These are phyloP conservation scores for Glaciozyma martinii DNA, from an alignment of 768 basidiomycete species.

Conservation along the genomic window DNA sequence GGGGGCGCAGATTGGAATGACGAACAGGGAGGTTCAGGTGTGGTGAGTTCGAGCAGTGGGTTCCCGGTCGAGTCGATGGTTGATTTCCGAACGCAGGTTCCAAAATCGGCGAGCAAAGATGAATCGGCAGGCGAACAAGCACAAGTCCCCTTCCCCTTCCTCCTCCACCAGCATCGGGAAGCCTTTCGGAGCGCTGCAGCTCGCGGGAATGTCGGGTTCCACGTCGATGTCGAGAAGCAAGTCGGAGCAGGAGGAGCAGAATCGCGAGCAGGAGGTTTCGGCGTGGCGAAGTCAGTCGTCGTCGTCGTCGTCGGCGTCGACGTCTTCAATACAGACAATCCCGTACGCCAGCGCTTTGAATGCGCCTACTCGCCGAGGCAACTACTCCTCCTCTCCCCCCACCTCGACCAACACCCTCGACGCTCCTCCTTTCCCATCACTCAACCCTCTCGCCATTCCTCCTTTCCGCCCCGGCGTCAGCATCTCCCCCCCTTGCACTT, in stretches of 20 bases:
- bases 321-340: constrained; percentile 4
- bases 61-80: neutral
- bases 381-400: neutral
- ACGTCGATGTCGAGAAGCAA: neutral
- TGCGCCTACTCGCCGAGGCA: neutral
- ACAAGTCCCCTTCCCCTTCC: neutral
- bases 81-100: constrained; percentile 33
- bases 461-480: neutral
- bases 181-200: neutral
- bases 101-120: constrained; percentile 31
- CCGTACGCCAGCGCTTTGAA: neutral
- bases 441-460: neutral
- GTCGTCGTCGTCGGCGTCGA: neutral
- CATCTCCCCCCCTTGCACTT: neutral
- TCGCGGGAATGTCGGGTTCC: neutral
- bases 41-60: neutral
- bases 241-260: neutral
- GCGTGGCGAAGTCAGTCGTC: neutral
- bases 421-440: neutral
- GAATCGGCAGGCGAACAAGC: neutral
- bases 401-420: neutral
- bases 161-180: neutral
- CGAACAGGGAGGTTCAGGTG: constrained; percentile 42
- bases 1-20: constrained; percentile 39
- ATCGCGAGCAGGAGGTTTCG: neutral